Conservation (phyloP, 163 green algal species). For the Coccomyxa subellipsoidea region DNA sequence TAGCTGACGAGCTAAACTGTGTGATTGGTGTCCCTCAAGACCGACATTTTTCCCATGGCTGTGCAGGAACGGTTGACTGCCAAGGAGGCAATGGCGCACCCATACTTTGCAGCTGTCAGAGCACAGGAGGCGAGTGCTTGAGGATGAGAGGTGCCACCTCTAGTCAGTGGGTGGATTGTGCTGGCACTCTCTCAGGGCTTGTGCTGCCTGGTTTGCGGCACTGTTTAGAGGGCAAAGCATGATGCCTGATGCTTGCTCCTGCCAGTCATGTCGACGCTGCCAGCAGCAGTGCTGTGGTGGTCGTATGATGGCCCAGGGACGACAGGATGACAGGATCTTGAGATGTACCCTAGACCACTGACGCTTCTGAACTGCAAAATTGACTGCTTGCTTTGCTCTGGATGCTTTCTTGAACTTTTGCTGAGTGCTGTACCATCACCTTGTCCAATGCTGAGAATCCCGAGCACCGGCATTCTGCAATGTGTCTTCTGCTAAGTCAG, state of each 20-base stretch:
- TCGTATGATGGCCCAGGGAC: background rate
- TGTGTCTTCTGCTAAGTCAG: too few species aligned
- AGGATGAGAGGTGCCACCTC: background rate
- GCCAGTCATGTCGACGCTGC: too few species aligned
- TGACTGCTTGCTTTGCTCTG: background rate
- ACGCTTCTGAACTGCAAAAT: background rate
- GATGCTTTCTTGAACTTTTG: background rate
- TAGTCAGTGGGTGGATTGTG: too few species aligned
- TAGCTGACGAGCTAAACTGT: too few species aligned
- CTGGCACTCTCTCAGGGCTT: background rate
- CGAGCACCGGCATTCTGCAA: too few species aligned
- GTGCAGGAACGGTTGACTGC: conserved; percentile 83
- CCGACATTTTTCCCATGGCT: background rate
- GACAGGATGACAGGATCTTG: background rate
- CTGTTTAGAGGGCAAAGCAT: background rate
- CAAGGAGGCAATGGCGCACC: conserved; percentile 90
- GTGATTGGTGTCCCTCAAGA: background rate
- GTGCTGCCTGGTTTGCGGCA: background rate
- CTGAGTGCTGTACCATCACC: background rate
- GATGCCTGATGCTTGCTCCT: background rate
- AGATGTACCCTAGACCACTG: background rate
- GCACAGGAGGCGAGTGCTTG: background rate
- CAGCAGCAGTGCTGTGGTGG: background rate
- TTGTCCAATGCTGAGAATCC: too few species aligned
- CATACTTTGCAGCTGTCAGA: conserved; percentile 79